A percentile compares a stretch with the other conserved stretches of the same genome.
Evolutionary conservation across 768 basidiomycete genomes (phyloP).

Genomic region (Myochromella boudieri): DNA sequence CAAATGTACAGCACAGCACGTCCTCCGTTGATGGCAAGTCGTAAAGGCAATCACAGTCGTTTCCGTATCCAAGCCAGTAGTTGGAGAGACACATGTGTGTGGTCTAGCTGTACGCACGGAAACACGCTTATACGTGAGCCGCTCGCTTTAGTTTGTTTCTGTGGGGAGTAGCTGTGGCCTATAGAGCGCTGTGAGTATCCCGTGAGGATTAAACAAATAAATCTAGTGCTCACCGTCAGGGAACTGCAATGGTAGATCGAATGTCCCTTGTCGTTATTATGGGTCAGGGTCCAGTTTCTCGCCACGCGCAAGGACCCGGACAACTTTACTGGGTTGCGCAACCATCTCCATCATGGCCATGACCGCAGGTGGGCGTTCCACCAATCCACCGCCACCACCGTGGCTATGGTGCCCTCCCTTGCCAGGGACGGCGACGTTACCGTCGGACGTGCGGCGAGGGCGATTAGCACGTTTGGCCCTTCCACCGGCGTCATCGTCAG

Average conservation of each 20-base stretch:
- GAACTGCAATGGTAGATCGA: background rate
- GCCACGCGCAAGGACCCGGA: constrained; percentile 79
- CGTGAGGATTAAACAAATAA: background rate
- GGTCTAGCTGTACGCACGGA: background rate
- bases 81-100: background rate
- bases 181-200: background rate
- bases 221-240: background rate
- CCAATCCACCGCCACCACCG: constrained; percentile 34
- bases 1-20: too few relatives aligned
- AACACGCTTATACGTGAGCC: background rate
- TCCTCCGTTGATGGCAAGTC: too few relatives aligned
- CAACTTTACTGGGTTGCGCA: constrained; percentile 70
- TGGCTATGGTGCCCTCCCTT: constrained; percentile 7
- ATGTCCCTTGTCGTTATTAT: constrained; percentile 13
- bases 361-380: constrained; percentile 76
- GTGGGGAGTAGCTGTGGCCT: constrained; percentile 3
- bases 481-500: constrained; percentile 30
- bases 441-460: constrained; percentile 4
- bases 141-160: constrained; percentile 7
- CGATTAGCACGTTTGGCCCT: constrained; percentile 22
- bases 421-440: background rate
- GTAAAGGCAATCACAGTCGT: background rate
- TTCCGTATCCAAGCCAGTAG: background rate
- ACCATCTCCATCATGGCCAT: constrained; percentile 83
- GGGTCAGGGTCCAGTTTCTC: constrained; percentile 70